A percentile compares a stretch with the other conserved stretches of the same genome.
Conservation (phyloP, 129 eudicot species). For the Ambrosia artemisiifolia region DNA sequence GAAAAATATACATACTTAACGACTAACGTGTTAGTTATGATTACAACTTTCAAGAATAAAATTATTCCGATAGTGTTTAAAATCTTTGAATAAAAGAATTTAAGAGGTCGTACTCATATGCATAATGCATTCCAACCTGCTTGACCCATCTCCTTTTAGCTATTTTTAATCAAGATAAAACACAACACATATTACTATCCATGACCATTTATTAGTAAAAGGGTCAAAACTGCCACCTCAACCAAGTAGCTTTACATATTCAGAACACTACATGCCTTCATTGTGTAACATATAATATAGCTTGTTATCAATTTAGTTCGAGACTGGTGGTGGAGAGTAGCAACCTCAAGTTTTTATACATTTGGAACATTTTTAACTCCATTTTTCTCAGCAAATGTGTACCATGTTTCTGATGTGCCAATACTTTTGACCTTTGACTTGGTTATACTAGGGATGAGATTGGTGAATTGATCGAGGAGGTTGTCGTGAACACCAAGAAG, state of each 20-base stretch:
- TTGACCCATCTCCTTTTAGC: background rate
- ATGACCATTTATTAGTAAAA: background rate
- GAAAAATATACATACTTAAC: background rate
- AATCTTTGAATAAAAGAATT: background rate
- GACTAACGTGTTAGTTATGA: background rate
- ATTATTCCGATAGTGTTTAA: background rate
- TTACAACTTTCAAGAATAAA: background rate
- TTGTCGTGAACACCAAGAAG: slow-evolving; percentile 70
- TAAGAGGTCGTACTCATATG: background rate
- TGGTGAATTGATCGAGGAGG: slow-evolving; percentile 62
- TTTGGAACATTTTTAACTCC: background rate
- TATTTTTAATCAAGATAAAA: background rate
- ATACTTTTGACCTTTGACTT: background rate
- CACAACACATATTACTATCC: background rate
- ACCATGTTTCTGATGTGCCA: background rate
- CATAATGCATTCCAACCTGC: background rate
- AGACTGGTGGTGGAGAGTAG: background rate
- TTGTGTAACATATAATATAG: background rate
- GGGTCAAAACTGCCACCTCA: background rate
- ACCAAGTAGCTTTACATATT: background rate
- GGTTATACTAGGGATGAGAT: slow-evolving; percentile 61
- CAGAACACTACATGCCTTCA: background rate
- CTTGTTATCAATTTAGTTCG: background rate
- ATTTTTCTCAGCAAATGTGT: background rate
- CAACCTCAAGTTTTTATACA: background rate